Evolutionary conservation across 148 eudicot species (phyloP), one percentile per base, ranked within the genome.

Genomic region (Chenopodium berlandieri): DNA sequence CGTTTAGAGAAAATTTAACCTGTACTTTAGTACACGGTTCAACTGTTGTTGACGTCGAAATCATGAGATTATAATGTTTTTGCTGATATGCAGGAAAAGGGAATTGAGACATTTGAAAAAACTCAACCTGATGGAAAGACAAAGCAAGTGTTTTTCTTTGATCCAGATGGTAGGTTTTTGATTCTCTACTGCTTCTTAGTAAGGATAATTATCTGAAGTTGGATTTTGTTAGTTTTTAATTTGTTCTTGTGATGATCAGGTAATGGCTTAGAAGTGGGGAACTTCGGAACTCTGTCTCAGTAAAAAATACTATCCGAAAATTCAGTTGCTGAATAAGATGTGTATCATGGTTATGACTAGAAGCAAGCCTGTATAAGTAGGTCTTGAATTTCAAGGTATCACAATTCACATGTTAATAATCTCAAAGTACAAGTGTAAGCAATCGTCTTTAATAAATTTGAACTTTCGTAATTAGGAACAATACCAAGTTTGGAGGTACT

Each of bases 91-190:
- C 88, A 93, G 98, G 98, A 89, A 23, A 91, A 90, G 80, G 97
- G 97, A 54, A 92, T 95, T 68, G 84, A 92, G 86, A 88, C 87
- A 71, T 92, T 89, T 78, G 91, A 88, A 82, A 87, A 72, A 84
- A 84, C 88, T 76, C 91, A 83, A 80, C 94, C 97, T 73, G 89
- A 93, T 82, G 94, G 94, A 72, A 90, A 91, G 86, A 90, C 88
- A 79, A 95, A 89, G 85, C 97, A 92, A 89, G 94, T 85, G 4
- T 95, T 95, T 83, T 95, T 95, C 92, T 95, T 95, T 84, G 97
- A 95, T 82, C 97, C 97, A 13, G 98, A 94, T 82, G 97, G 98
- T 94, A 64, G 84, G 65, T 71, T 9, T 19, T 40, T 75, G 6
- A 40, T 40, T 40, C 44, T 40, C 44, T 40, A 27, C 27, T 40